Base-by-base conservation (phyloP, 176 grass and related monocot species). In the Aechmea fasciata region DNA sequence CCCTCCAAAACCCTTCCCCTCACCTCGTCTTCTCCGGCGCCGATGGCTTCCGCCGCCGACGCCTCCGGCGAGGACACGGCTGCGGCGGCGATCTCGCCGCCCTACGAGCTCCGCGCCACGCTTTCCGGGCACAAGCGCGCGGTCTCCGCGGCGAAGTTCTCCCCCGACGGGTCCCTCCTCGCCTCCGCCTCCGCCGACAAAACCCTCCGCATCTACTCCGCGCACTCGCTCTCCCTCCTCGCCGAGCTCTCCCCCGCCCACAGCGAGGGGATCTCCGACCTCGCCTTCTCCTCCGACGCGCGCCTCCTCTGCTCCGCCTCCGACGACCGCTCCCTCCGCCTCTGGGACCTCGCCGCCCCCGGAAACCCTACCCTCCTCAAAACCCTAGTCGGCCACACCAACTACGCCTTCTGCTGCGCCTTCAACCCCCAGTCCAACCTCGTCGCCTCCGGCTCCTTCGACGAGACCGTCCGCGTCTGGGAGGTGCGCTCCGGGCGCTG, bases 391-490 rank as follows among this genome's bases (percentile, higher is more conserved):
- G 92, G 88, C 26, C 92, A 96, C 81, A 91, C 92, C 69, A 96
- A 96, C 84, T 96, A 96, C 77, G 92, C 80, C 69, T 91, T 91
- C 70, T 96, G 92, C 74, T 83, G 90, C 59, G 59, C 88, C 73
- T 96, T 96, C 85, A 91, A 83, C 63, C 92, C 92, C 51, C 88
- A 91, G 57, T 87, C 88, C 6, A 89, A 96, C 70, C 75, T 96
- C 12, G 77, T 96, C 54, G 88, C 88, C 55, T 96, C 92, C 3
- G 92, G 88, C 0, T 96, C 92, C 73, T 96, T 91, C 68, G 92
- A 96, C 20, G 92, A 96, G 78, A 96, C 88, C 8, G 92, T 96
- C 8, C 83, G 92, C 24, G 88, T 96, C 20, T 96, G 92, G 92
- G 92, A 96, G 75, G 92, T 89, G 63, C 75, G 63, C 75, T 96